Evolutionary conservation across 805 yeast species (phyloP).

Genomic region (Jamesozyma hellenica): DNA sequence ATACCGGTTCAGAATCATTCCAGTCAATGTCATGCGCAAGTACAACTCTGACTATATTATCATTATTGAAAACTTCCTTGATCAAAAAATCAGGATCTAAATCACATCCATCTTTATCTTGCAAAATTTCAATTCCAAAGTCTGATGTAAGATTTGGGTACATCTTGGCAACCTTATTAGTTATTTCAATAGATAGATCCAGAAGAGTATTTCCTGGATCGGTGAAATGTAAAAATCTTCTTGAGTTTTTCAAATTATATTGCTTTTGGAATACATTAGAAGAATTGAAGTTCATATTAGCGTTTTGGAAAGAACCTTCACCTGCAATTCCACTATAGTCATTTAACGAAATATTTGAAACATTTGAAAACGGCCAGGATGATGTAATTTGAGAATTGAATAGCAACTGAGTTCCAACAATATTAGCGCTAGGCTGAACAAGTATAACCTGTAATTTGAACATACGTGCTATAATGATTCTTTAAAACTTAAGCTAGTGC

Average conservation of each 20-base stretch:
- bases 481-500: background rate
- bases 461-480: conserved; percentile 1
- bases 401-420: background rate
- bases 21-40: conserved; percentile 32
- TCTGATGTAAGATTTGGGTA: conserved; percentile 50
- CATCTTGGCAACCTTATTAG: conserved; percentile 44
- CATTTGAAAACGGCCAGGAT: background rate
- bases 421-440: conserved; percentile 8
- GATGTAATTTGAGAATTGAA: background rate
- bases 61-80: conserved; percentile 48
- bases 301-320: background rate
- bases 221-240: conserved; percentile 57
- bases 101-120: conserved; percentile 59
- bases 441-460: conserved; percentile 8
- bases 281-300: background rate
- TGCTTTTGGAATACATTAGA: background rate
- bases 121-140: conserved; percentile 45
- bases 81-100: conserved; percentile 66
- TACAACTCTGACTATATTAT: conserved; percentile 37
- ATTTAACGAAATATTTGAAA: conserved; percentile 1
- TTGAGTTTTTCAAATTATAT: conserved; percentile 5
- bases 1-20: conserved; percentile 14
- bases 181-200: conserved; percentile 43
- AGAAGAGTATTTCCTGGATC: conserved; percentile 35
- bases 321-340: background rate